Percentiles rank a stretch among this genome's conserved stretches.
These are phyloP conservation scores for Fragosphaeria purpurea DNA, from an alignment of 2,329 filamentous ascomycete species.

Conservation along the genomic window DNA sequence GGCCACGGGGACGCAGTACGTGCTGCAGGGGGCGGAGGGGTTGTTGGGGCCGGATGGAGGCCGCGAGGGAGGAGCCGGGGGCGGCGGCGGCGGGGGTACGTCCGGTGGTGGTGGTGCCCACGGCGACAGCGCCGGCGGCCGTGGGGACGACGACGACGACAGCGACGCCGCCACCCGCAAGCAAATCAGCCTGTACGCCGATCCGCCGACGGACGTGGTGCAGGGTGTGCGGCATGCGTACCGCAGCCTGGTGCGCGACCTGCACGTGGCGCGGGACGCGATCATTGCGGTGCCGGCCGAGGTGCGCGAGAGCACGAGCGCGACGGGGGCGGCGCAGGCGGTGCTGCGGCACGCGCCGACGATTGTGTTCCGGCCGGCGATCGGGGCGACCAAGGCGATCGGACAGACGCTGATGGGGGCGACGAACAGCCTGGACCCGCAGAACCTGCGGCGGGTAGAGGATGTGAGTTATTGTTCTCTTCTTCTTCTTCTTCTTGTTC, in stretches of 20 bases:
- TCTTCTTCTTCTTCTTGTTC: neutral
- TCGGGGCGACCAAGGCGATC: constrained; percentile 81
- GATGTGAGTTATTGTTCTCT: constrained; percentile 87
- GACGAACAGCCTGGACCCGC: constrained; percentile 80
- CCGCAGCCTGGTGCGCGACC: constrained; percentile 70
- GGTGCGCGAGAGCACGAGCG: constrained; percentile 75
- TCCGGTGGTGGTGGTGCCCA: neutral
- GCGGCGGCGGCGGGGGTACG: constrained; percentile 12
- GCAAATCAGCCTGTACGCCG: constrained; percentile 82
- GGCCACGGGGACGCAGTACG: constrained; percentile 89
- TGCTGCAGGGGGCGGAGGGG: constrained; percentile 79
- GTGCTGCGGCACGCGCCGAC: constrained; percentile 80
- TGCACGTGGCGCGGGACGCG: constrained; percentile 79
- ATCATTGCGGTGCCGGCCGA: constrained; percentile 92
- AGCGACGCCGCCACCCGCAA: constrained; percentile 58
- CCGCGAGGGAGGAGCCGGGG: neutral
- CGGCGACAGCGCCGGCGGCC: constrained; percentile 12
- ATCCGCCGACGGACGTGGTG: constrained; percentile 82
- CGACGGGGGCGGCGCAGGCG: constrained; percentile 68
- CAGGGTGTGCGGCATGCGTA: constrained; percentile 80
- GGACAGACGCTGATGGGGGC: constrained; percentile 85
- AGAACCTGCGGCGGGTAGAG: constrained; percentile 69
- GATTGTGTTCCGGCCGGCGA: constrained; percentile 79
- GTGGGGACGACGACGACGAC: constrained; percentile 22
- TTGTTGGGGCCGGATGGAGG: constrained; percentile 44